Evolutionary conservation across 2,329 filamentous ascomycete species (phyloP).

Genomic region (Ophiostoma quercus): DNA sequence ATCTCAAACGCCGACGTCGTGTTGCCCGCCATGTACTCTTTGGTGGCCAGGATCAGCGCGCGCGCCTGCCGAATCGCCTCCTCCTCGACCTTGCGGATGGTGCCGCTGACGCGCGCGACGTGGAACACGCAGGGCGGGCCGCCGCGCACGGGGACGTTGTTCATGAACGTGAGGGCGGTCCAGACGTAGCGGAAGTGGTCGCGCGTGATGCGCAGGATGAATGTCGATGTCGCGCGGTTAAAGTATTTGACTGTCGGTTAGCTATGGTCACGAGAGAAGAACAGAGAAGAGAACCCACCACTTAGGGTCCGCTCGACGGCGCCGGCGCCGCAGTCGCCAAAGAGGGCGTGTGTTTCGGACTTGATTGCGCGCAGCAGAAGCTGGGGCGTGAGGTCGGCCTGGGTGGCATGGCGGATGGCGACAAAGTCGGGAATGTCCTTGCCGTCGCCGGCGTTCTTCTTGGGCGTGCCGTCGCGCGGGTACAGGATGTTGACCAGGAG

Average conservation of each 20-base stretch:
- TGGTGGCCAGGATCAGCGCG: conserved; percentile 62
- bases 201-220: conserved; percentile 79
- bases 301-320: conserved; percentile 63
- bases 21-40: conserved; percentile 44
- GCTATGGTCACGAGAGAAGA: not conserved
- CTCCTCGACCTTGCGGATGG: conserved; percentile 85
- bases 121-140: conserved; percentile 69
- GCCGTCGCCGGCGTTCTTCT: conserved; percentile 12
- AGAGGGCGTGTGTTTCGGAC: conserved; percentile 63
- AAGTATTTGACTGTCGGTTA: conserved; percentile 73
- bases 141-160: conserved; percentile 56
- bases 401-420: conserved; percentile 72
- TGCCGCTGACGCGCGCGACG: conserved; percentile 84
- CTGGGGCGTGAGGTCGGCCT: conserved; percentile 61
- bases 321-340: conserved; percentile 85
- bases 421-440: conserved; percentile 54
- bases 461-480: conserved; percentile 51
- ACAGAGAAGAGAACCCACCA: conserved; percentile 43
- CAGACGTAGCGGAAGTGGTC: conserved; percentile 82
- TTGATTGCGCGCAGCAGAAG: conserved; percentile 65
- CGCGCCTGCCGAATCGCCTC: conserved; percentile 78
- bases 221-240: conserved; percentile 85
- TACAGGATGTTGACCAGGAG: conserved; percentile 93
- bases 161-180: conserved; percentile 80
- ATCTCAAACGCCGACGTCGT: conserved; percentile 32